A percentile compares a stretch with the other conserved stretches of the same genome.
phyloP scores from a whole-genome alignment of 2,329 filamentous ascomycete species.

The Aspergillus amoenus region DNA sequence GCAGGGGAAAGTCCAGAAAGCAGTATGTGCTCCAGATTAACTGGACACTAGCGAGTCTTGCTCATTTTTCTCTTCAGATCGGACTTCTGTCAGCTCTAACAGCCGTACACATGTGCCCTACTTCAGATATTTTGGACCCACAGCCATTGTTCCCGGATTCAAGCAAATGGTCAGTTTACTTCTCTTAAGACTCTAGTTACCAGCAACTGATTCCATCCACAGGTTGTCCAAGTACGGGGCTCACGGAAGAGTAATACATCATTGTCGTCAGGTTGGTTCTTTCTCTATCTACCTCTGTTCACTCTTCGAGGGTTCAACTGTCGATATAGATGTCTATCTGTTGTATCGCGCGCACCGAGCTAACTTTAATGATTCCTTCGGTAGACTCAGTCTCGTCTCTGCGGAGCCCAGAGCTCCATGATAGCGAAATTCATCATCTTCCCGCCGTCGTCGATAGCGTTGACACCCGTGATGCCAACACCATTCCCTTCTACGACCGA shows the following conservation, averaged over 20 bases:
- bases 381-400: constrained; percentile 38
- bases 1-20: constrained; percentile 37
- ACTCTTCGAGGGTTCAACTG: too few species aligned
- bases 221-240: constrained; percentile 59
- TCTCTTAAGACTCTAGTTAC: neutral
- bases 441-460: constrained; percentile 23
- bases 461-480: constrained; percentile 37
- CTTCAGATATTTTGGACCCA: constrained; percentile 87
- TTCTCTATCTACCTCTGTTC: neutral
- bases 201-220: constrained; percentile 51
- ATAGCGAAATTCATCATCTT: constrained; percentile 20
- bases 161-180: constrained; percentile 75
- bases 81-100: constrained; percentile 38
- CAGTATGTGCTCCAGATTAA: constrained; percentile 27
- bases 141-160: constrained; percentile 86
- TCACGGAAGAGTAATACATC: constrained; percentile 42
- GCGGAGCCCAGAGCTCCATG: constrained; percentile 32
- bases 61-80: constrained; percentile 21
- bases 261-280: constrained; percentile 36
- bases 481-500: constrained; percentile 71
- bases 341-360: neutral
- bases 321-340: too few species aligned
- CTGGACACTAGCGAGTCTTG: constrained; percentile 9
- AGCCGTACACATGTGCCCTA: constrained; percentile 66
- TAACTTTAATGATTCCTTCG: neutral